These are phyloP conservation scores for Eimeria necatrix DNA, from an alignment of 169 alveolate genomes.

Conservation along the genomic window DNA sequence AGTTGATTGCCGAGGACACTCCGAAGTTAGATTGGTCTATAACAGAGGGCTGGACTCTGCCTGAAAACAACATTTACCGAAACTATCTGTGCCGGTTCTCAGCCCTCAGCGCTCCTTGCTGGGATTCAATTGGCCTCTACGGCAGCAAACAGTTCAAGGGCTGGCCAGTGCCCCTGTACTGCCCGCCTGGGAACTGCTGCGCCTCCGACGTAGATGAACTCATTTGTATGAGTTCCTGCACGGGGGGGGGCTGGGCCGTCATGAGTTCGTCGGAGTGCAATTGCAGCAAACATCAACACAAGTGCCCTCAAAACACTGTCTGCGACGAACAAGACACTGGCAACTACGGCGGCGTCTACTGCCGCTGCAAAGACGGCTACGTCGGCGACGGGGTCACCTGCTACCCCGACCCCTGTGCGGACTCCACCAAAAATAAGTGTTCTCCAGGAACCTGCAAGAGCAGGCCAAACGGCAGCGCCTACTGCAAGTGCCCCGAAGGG, in stretches of 20 bases:
- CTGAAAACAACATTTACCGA: conserved; percentile 42
- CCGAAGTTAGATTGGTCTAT: conserved; percentile 4
- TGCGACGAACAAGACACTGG: conserved; percentile 17
- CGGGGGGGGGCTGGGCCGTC: neutral
- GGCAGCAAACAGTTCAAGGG: neutral
- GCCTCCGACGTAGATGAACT: neutral
- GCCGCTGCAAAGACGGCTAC: conserved; percentile 64
- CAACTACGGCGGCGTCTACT: conserved; percentile 18
- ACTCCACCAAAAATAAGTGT: neutral
- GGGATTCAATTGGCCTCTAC: conserved; percentile 13
- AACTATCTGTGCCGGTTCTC: conserved; percentile 36
- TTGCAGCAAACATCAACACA: conserved; percentile 11
- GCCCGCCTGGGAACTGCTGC: conserved; percentile 71
- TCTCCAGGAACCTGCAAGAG: conserved; percentile 56
- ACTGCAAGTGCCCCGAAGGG: conserved; percentile 57
- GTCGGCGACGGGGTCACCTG: conserved; percentile 55
- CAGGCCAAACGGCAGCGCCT: conserved; percentile 56
- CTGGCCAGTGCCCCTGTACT: conserved; percentile 36
- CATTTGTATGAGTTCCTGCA: neutral
- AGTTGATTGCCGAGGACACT: neutral
- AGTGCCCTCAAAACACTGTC: conserved; percentile 5
- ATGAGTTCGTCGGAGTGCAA: conserved; percentile 4
- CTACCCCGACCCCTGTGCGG: conserved; percentile 61
- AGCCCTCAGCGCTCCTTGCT: conserved; percentile 37
- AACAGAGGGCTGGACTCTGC: conserved; percentile 46